Evolutionary conservation across 2,329 filamentous ascomycete genomes (phyloP).

Genomic region (Beauveria brongniartii): DNA sequence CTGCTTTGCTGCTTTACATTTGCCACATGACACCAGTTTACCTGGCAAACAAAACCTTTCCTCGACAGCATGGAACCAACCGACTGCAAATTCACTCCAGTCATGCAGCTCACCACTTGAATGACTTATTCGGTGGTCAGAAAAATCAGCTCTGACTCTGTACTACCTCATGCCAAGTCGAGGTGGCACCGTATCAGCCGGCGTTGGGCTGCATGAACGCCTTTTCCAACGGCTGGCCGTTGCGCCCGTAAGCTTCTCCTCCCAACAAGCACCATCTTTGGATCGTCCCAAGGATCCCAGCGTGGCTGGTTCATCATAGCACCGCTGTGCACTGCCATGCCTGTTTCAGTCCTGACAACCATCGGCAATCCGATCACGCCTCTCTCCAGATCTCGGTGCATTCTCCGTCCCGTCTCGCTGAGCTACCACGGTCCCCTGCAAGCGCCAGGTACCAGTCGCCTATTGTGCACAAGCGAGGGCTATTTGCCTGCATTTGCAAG

Average conservation of each 20-base stretch:
- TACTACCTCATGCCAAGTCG: too few relatives aligned
- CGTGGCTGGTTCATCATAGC: slow-evolving; percentile 5
- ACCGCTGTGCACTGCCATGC: neutral
- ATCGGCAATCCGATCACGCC: neutral
- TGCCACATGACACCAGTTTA: too few relatives aligned
- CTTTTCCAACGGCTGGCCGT: neutral
- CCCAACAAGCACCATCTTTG: neutral
- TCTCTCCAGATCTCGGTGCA: neutral
- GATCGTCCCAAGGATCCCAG: neutral
- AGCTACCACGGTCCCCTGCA: neutral
- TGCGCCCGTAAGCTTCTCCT: neutral
- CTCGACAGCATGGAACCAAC: too few relatives aligned
- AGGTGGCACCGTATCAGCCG: too few relatives aligned
- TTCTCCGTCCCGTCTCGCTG: neutral
- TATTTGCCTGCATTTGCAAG: neutral
- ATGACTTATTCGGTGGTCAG: too few relatives aligned
- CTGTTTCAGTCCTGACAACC: slow-evolving; percentile 1
- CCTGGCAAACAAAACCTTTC: too few relatives aligned
- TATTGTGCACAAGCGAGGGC: neutral
- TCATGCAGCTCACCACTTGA: too few relatives aligned
- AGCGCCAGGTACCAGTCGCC: slow-evolving; percentile 1
- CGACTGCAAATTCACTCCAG: too few relatives aligned
- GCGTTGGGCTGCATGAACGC: neutral
- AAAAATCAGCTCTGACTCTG: too few relatives aligned
- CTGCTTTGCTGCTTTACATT: too few relatives aligned